Conservation (phyloP, 2,329 filamentous ascomycete genomes). For the Fusarium luffae region DNA sequence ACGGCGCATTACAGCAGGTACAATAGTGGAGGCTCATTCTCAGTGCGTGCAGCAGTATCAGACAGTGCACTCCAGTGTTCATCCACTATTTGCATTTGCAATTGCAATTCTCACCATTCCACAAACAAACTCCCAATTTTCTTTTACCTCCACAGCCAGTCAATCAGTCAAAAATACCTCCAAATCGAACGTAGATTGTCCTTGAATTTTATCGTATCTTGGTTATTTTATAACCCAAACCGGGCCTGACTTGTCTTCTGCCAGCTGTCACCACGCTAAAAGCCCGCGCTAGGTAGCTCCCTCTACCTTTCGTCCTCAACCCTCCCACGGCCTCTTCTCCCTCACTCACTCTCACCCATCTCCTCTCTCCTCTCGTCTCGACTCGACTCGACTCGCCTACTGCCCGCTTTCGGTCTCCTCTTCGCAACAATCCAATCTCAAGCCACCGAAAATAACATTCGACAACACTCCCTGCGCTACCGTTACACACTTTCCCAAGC, state of each 20-base stretch:
- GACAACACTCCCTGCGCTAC: slow-evolving; percentile 22
- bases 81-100: slow-evolving; percentile 11
- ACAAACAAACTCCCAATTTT: slow-evolving; percentile 3
- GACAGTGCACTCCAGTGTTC: slow-evolving; percentile 7
- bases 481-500: slow-evolving; percentile 26
- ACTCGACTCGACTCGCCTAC: slow-evolving; percentile 1
- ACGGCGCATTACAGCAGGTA: background rate
- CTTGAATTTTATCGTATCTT: background rate
- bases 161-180: background rate
- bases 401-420: slow-evolving; percentile 37
- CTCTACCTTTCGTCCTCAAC: slow-evolving; percentile 14
- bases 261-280: slow-evolving; percentile 36
- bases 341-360: background rate
- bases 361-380: slow-evolving; percentile 7
- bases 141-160: background rate
- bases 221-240: background rate
- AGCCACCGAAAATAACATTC: slow-evolving; percentile 39
- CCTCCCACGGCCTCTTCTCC: slow-evolving; percentile 3
- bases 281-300: slow-evolving; percentile 18
- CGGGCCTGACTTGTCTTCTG: slow-evolving; percentile 18
- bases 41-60: slow-evolving; percentile 16
- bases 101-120: slow-evolving; percentile 8
- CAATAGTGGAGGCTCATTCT: slow-evolving; percentile 16
- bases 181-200: background rate
- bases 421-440: slow-evolving; percentile 37